These are phyloP conservation scores for Rhodofomes roseus DNA, from an alignment of 1,284 basidiomycete species.

Conservation along the genomic window DNA sequence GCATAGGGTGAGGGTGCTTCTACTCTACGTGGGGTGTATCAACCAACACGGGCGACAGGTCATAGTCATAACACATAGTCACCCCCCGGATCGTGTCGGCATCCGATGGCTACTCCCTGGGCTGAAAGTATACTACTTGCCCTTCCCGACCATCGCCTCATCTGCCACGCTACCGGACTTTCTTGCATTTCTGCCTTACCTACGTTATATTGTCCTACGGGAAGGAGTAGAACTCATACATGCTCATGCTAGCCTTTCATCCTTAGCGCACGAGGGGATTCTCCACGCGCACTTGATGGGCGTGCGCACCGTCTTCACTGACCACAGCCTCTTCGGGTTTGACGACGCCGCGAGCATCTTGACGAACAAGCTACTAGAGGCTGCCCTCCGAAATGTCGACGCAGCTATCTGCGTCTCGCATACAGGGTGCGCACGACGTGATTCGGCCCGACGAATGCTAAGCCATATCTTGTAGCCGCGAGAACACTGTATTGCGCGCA, in stretches of 20 bases:
- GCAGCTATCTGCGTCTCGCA: constrained; percentile 97
- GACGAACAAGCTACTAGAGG: constrained; percentile 93
- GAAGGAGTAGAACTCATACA: constrained; percentile 90
- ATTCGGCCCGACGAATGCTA: not conserved
- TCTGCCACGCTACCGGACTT: constrained; percentile 94
- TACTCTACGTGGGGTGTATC: not conserved
- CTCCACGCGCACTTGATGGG: constrained; percentile 85
- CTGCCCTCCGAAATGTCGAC: constrained; percentile 86
- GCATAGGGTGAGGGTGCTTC: constrained; percentile 63
- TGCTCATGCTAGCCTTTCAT: constrained; percentile 87
- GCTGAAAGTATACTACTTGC: constrained; percentile 94
- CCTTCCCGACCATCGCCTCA: constrained; percentile 83
- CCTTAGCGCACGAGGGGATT: constrained; percentile 90
- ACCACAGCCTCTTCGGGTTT: constrained; percentile 95
- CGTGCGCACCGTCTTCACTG: constrained; percentile 90
- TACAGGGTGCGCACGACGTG: constrained; percentile 65
- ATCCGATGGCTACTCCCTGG: constrained; percentile 83
- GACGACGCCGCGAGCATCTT: constrained; percentile 94
- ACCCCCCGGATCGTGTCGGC: constrained; percentile 81
- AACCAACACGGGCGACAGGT: constrained; percentile 49
- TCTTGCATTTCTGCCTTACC: constrained; percentile 87
- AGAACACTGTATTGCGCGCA: constrained; percentile 92
- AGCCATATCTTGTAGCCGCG: constrained; percentile 49
- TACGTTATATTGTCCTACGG: constrained; percentile 85
- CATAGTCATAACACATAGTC: constrained; percentile 92